Conservation (phyloP, 352 stramenopile genomes). For the Elongisporangium prolatum region DNA sequence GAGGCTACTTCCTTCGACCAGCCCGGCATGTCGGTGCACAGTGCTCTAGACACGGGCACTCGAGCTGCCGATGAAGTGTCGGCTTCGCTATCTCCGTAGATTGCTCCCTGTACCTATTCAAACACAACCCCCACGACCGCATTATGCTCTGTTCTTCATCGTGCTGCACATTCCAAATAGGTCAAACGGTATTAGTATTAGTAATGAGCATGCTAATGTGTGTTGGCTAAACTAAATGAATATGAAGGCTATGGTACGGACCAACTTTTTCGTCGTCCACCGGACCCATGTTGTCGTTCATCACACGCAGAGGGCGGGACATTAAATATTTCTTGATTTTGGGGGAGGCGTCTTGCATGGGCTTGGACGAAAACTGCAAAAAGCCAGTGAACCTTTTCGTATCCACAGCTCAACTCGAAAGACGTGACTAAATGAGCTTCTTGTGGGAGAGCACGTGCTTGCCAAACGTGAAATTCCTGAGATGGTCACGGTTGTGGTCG, state of each 20-base stretch:
- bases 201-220: not conserved
- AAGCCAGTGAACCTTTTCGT: not conserved
- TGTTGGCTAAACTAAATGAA: conserved; percentile 4
- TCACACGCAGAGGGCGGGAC: not conserved
- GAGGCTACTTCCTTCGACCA: conserved; percentile 80
- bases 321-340: not conserved
- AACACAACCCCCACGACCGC: too few relatives aligned
- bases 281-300: conserved; percentile 9
- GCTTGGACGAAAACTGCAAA: not conserved
- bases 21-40: conserved; percentile 79
- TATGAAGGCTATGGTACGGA: not conserved
- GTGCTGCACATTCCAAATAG: not conserved
- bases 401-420: conserved; percentile 5
- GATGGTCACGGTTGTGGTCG: conserved; percentile 83
- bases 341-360: not conserved
- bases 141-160: not conserved
- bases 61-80: conserved; percentile 56
- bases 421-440: conserved; percentile 20
- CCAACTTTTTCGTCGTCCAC: not conserved
- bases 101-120: not conserved
- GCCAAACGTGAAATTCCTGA: conserved; percentile 91
- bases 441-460: conserved; percentile 91
- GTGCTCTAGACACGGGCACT: conserved; percentile 72
- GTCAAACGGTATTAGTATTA: not conserved
- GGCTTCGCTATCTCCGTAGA: conserved; percentile 18